Evolutionary conservation across 2,329 filamentous ascomycete species (phyloP).

Genomic region (Zalaria sp.): DNA sequence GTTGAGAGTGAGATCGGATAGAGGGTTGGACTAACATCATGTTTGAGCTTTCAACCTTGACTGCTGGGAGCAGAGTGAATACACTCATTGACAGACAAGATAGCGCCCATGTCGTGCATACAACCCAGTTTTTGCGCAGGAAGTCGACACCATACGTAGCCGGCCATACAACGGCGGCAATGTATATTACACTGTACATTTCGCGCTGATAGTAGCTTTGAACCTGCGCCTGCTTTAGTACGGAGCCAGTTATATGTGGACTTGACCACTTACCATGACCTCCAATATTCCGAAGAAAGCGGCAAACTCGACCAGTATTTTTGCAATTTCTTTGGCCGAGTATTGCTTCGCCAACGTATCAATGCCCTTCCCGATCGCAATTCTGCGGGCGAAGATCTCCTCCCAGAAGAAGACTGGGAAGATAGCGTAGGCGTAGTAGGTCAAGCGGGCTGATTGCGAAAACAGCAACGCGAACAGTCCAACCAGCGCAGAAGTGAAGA

Average conservation of each 20-base stretch:
- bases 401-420: conserved; percentile 97
- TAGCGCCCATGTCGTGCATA: conserved; percentile 58
- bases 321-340: conserved; percentile 41
- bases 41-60: conserved; percentile 64
- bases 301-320: conserved; percentile 48
- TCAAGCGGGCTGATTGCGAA: conserved; percentile 61
- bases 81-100: conserved; percentile 74
- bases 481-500: conserved; percentile 66
- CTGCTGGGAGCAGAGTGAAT: conserved; percentile 78
- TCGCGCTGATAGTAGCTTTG: conserved; percentile 86
- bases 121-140: conserved; percentile 46
- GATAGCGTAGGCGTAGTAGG: conserved; percentile 83
- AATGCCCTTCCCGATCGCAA: conserved; percentile 52
- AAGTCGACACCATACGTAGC: conserved; percentile 59
- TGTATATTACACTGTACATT: conserved; percentile 68
- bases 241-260: neutral
- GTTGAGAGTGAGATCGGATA: neutral
- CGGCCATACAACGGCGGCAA: conserved; percentile 69
- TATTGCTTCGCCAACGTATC: conserved; percentile 54
- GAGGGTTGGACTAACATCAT: conserved; percentile 47
- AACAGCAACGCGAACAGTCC: conserved; percentile 66
- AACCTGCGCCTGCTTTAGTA: conserved; percentile 39
- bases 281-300: conserved; percentile 64
- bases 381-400: conserved; percentile 69
- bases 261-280: conserved; percentile 41